Evolutionary conservation across 208 protist species (phyloP).

Genomic region (Leptomonas pyrrhocoris): DNA sequence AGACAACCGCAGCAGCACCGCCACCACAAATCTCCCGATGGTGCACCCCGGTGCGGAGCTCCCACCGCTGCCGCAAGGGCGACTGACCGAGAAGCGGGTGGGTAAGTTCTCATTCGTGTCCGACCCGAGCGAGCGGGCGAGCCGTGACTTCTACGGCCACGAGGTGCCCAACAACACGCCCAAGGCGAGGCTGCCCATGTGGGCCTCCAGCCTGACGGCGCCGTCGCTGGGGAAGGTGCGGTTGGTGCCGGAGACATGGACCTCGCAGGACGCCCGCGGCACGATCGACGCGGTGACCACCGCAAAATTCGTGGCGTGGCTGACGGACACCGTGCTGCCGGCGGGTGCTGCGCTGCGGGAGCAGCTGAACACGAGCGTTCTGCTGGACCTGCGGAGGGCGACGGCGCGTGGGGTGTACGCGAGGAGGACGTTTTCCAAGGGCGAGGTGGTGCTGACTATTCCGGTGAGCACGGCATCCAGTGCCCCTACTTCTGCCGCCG

Average conservation of each 20-base stretch:
- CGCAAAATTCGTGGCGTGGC: constrained; percentile 26
- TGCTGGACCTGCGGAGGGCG: constrained; percentile 42
- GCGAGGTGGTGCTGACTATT: constrained; percentile 62
- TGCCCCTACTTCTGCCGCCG: background rate
- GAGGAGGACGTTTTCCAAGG: constrained; percentile 34
- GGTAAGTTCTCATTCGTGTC: constrained; percentile 61
- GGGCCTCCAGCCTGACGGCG: constrained; percentile 73
- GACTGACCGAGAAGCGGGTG: constrained; percentile 10
- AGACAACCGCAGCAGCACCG: background rate
- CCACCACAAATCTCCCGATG: constrained; percentile 5
- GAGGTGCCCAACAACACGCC: constrained; percentile 69
- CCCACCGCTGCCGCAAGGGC: background rate
- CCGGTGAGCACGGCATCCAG: constrained; percentile 28
- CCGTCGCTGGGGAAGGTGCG: constrained; percentile 59
- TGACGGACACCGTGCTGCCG: constrained; percentile 6
- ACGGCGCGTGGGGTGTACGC: constrained; percentile 64
- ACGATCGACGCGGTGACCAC: constrained; percentile 29
- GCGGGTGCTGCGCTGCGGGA: constrained; percentile 9
- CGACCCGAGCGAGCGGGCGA: constrained; percentile 24
- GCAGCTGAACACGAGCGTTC: constrained; percentile 39
- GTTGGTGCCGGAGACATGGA: constrained; percentile 60
- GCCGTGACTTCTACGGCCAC: constrained; percentile 24
- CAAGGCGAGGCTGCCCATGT: constrained; percentile 69
- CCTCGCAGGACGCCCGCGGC: constrained; percentile 38
- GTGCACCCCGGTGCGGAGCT: constrained; percentile 15